Evolutionary conservation across 2,329 filamentous ascomycete species (phyloP), one percentile per base, ranked within the genome.

Genomic region (Onygenales sp.): DNA sequence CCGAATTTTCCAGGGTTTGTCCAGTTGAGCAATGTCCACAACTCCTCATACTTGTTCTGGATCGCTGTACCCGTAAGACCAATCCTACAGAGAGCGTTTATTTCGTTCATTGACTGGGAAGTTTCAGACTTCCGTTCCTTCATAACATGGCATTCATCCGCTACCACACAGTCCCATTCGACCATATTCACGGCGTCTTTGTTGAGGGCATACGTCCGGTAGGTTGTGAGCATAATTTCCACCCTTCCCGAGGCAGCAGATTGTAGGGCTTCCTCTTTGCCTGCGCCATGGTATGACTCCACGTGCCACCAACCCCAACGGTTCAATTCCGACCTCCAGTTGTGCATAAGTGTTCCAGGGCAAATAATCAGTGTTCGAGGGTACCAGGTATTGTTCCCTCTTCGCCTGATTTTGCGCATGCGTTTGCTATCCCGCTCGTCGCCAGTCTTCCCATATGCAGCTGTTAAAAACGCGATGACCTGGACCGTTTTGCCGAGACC

Each of bases 11-110:
- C 92, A 0, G 93, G 93, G 61, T 94, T 93, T 0, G 90, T 91
- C 93, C 93, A 98, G 66, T 98, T 95, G 2, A 98, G 75, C 0
- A 98, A 76, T 0, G 90, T 94, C 92, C 92, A 98, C 0, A 98
- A 78, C 67, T 98, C 93, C 65, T 96, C 89, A 66, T 98, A 98
- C 59, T 88, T 93, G 69, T 98, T 98, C 66, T 98, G 93, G 44
- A 98, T 96, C 0, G 92, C 92, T 0, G 93, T 98, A 2, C 93
- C 93, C 0, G 91, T 97, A 7, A 98, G 76, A 0, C 93, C 93
- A 56, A 98, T 91, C 36, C 93, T 82, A 64, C 93, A 97, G 2
- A 97, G 79, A 0, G 91, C 84, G 61, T 98, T 98, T 60, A 97
- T 77, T 56, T 91, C 82, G 61, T 89, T 87, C 86, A 98, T 92